phyloP scores from a whole-genome alignment of 2,329 filamentous ascomycete species.

The Diaporthe humulicola region DNA sequence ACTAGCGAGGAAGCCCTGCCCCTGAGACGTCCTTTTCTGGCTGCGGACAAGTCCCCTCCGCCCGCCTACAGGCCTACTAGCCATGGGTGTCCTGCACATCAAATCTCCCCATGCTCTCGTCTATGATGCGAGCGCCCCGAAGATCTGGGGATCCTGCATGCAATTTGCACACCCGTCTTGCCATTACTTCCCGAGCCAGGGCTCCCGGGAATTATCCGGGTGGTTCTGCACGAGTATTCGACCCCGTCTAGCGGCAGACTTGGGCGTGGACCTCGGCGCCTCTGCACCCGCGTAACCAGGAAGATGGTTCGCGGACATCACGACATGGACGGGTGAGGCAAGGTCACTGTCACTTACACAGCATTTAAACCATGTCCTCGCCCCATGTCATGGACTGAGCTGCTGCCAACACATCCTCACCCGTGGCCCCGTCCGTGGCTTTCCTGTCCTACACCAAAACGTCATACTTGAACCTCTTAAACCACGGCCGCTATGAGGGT shows the following conservation, averaged over 20 bases:
- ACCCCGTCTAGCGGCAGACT: conserved; percentile 4
- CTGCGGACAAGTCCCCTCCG: conserved; percentile 30
- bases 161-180: background rate
- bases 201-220: background rate
- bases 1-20: background rate
- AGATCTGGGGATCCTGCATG: conserved; percentile 4
- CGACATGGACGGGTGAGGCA: background rate
- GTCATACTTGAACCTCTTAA: background rate
- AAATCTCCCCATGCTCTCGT: conserved; percentile 2
- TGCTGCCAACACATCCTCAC: background rate
- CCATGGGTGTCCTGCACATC: background rate
- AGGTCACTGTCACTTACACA: background rate
- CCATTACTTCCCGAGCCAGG: background rate
- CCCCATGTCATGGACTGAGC: background rate
- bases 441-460: background rate
- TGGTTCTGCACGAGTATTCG: conserved; percentile 1
- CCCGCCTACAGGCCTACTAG: background rate
- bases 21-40: conserved; percentile 7
- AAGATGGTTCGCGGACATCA: conserved; percentile 11
- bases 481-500: conserved; percentile 1
- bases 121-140: background rate
- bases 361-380: background rate
- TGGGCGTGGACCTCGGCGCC: background rate
- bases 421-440: background rate
- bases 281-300: conserved; percentile 1